phyloP scores from a whole-genome alignment of 768 basidiomycete genomes.

The Russula ochroleuca region DNA sequence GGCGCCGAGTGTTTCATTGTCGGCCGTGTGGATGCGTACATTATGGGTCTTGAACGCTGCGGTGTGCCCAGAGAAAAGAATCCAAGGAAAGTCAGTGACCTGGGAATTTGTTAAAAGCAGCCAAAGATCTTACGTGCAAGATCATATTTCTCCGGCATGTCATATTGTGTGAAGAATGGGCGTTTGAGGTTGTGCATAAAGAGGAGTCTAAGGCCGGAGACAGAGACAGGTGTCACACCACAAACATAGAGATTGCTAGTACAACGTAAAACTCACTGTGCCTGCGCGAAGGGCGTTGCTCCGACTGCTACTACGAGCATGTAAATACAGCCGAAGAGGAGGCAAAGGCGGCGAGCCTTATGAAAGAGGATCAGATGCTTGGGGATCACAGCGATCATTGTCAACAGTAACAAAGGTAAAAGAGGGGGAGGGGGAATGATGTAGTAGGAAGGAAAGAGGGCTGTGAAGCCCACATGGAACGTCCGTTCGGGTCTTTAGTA shows the following conservation, averaged over 20 bases:
- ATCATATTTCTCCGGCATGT: constrained; percentile 71
- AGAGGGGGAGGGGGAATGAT: neutral
- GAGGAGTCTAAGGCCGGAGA: constrained; percentile 38
- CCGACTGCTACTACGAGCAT: constrained; percentile 46
- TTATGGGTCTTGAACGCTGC: constrained; percentile 57
- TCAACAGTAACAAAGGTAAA: neutral
- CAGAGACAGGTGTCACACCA: constrained; percentile 33
- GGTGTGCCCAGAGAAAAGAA: neutral
- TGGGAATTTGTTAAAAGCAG: neutral
- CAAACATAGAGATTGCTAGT: neutral
- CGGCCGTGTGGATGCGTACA: constrained; percentile 62
- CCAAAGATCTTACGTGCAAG: constrained; percentile 58
- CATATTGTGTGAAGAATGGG: constrained; percentile 61
- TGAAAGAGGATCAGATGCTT: constrained; percentile 25
- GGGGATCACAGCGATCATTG: constrained; percentile 15
- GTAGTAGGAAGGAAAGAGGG: neutral
- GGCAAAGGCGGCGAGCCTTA: constrained; percentile 33
- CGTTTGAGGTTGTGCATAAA: constrained; percentile 65
- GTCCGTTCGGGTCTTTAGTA: constrained; percentile 1
- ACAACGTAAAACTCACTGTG: constrained; percentile 48
- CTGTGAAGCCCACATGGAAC: neutral
- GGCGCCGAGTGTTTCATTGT: constrained; percentile 80
- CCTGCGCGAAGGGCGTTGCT: constrained; percentile 60
- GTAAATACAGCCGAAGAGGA: constrained; percentile 51
- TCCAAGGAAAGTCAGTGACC: neutral